A percentile compares a stretch with the other conserved stretches of the same genome.
Conservation (phyloP, 2,329 filamentous ascomycete species). For the Ophiostoma pallidulum region DNA sequence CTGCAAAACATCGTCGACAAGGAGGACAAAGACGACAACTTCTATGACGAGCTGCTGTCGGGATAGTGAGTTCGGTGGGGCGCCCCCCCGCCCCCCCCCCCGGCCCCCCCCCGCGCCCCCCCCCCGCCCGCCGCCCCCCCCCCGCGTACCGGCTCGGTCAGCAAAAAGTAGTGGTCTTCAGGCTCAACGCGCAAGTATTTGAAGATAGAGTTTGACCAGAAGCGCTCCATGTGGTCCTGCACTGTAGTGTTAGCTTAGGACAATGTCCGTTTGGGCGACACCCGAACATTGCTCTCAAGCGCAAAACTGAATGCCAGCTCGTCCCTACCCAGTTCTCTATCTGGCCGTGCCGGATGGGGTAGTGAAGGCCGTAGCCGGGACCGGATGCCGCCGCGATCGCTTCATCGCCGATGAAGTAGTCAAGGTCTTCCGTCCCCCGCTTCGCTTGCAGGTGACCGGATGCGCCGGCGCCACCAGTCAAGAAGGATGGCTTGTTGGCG, state of each 20-base stretch:
- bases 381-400: conserved; percentile 75
- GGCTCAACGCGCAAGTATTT: conserved; percentile 97
- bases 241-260: conserved; percentile 17
- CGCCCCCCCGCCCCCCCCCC: too few species aligned
- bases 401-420: conserved; percentile 98
- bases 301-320: too few species aligned
- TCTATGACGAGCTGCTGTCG: too few species aligned
- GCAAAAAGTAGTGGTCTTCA: conserved; percentile 96
- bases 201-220: conserved; percentile 99
- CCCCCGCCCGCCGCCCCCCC: too few species aligned
- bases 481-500: conserved; percentile 88
- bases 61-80: too few species aligned
- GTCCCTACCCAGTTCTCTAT: conserved; percentile 95
- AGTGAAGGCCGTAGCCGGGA: conserved; percentile 93
- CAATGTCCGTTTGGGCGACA: too few species aligned
- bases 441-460: conserved; percentile 78
- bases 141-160: conserved; percentile 92
- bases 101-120: too few species aligned
- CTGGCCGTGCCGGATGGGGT: conserved; percentile 94
- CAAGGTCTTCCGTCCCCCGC: conserved; percentile 91
- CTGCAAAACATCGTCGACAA: too few species aligned
- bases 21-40: too few species aligned
- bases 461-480: conserved; percentile 81
- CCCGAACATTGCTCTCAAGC: too few species aligned
- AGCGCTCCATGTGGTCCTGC: conserved; percentile 97